Percentiles rank a stretch among this genome's conserved stretches.
These are phyloP conservation scores for Skeletonema menzelii DNA, from an alignment of 108 stramenopile genomes.

Conservation along the genomic window DNA sequence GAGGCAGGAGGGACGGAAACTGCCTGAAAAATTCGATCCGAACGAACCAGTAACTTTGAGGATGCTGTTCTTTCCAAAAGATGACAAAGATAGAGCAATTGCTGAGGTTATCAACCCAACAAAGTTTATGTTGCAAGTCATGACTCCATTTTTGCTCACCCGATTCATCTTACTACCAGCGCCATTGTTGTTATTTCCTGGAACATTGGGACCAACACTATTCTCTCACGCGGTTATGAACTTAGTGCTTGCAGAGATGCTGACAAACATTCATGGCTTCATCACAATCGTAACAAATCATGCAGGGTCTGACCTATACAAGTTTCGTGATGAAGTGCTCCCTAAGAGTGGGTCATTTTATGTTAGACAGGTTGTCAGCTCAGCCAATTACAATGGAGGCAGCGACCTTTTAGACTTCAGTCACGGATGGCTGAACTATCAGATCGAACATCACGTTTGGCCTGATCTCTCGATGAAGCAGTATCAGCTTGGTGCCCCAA, in stretches of 20 bases:
- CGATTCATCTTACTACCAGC: constrained; percentile 64
- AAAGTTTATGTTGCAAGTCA: constrained; percentile 49
- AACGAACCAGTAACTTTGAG: constrained; percentile 48
- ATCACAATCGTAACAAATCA: constrained; percentile 77
- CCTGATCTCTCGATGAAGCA: constrained; percentile 68
- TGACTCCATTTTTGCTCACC: constrained; percentile 56
- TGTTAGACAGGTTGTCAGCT: constrained; percentile 65
- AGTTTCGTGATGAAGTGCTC: constrained; percentile 60
- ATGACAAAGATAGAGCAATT: constrained; percentile 15
- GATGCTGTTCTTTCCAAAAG: constrained; percentile 26
- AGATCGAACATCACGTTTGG: constrained; percentile 78
- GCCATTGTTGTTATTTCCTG: constrained; percentile 51
- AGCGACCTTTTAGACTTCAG: constrained; percentile 63
- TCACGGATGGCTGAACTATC: constrained; percentile 79
- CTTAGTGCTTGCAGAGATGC: constrained; percentile 62
- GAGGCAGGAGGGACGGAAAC: constrained; percentile 21
- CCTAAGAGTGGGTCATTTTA: constrained; percentile 69
- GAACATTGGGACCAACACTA: constrained; percentile 34
- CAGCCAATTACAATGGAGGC: constrained; percentile 55
- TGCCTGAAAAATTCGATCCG: constrained; percentile 37
- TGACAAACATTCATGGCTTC: constrained; percentile 72
- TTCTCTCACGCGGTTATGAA: constrained; percentile 62
- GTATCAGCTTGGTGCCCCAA: constrained; percentile 65
- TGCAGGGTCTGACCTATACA: constrained; percentile 77
- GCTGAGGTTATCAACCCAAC: constrained; percentile 17